phyloP scores from a whole-genome alignment of 768 basidiomycete genomes.

The Lentinula detonsa region DNA sequence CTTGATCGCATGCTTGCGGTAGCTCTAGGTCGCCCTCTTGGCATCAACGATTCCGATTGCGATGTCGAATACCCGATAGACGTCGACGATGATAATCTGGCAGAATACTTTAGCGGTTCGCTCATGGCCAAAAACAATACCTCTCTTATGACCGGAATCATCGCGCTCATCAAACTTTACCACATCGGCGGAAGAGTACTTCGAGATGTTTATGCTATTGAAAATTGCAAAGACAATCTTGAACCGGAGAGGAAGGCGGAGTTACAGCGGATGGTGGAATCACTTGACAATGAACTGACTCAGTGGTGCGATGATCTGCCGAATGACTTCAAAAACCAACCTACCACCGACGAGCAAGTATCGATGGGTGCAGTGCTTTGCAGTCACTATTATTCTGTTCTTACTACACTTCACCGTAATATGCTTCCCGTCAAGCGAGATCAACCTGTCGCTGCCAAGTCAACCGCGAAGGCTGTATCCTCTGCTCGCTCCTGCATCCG shows the following conservation, averaged over 20 bases:
- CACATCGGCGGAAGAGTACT: constrained; percentile 81
- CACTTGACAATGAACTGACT: constrained; percentile 67
- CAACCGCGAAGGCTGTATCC: constrained; percentile 73
- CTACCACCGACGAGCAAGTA: constrained; percentile 71
- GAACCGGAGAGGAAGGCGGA: constrained; percentile 72
- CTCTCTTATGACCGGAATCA: constrained; percentile 77
- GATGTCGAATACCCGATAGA: constrained; percentile 83
- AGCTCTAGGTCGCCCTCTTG: constrained; percentile 82
- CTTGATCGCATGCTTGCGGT: constrained; percentile 91
- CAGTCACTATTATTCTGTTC: constrained; percentile 85
- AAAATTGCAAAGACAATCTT: constrained; percentile 66
- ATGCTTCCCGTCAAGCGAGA: constrained; percentile 77
- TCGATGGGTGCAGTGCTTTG: constrained; percentile 82
- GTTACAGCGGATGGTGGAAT: constrained; percentile 73
- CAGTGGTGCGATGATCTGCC: constrained; percentile 84
- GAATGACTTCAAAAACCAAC: constrained; percentile 65
- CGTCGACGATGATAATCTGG: constrained; percentile 74
- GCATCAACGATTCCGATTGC: constrained; percentile 85
- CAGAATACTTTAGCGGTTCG: constrained; percentile 66
- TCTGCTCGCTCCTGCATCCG: constrained; percentile 83
- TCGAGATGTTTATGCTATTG: constrained; percentile 77
- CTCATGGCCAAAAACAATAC: constrained; percentile 47
- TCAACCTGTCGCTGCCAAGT: constrained; percentile 59
- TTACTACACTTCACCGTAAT: constrained; percentile 85
- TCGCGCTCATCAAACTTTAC: constrained; percentile 72